These are phyloP conservation scores for Phaeosphaeriaceae sp. DNA, from an alignment of 2,329 filamentous ascomycete genomes.

Conservation along the genomic window DNA sequence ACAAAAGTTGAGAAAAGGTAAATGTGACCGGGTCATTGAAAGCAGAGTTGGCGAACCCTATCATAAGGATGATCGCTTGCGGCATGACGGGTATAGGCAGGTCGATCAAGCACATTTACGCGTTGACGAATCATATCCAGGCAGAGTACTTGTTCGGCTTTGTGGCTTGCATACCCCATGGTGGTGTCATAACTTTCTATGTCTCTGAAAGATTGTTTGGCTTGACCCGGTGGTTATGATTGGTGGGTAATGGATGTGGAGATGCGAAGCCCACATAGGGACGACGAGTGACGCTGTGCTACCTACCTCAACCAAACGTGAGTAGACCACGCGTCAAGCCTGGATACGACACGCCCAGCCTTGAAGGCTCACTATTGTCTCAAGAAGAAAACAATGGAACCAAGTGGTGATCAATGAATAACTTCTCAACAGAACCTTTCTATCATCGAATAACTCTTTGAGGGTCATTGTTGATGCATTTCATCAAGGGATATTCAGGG, in stretches of 20 bases:
- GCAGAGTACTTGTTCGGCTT: background rate
- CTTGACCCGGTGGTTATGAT: background rate
- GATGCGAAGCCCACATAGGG: background rate
- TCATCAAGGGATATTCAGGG: background rate
- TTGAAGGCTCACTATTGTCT: too few species aligned
- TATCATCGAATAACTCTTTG: background rate
- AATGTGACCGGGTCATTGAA: background rate
- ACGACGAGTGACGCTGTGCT: background rate
- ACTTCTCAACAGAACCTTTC: background rate
- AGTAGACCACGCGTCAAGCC: background rate
- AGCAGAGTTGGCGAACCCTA: background rate
- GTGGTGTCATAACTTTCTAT: background rate
- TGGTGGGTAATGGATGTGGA: background rate
- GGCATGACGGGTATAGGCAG: background rate
- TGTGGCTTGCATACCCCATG: background rate
- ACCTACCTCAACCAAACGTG: background rate
- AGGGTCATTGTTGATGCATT: too few species aligned
- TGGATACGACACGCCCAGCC: background rate
- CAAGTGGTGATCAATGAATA: too few species aligned
- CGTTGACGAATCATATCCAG: constrained; percentile 1
- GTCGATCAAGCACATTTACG: constrained; percentile 2
- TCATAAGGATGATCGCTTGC: background rate
- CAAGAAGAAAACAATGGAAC: too few species aligned
- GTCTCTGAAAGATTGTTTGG: background rate
- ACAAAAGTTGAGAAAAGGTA: background rate